Base-by-base conservation (phyloP, 192 early-diverging fungal species). In the Coemansia sp. region DNA sequence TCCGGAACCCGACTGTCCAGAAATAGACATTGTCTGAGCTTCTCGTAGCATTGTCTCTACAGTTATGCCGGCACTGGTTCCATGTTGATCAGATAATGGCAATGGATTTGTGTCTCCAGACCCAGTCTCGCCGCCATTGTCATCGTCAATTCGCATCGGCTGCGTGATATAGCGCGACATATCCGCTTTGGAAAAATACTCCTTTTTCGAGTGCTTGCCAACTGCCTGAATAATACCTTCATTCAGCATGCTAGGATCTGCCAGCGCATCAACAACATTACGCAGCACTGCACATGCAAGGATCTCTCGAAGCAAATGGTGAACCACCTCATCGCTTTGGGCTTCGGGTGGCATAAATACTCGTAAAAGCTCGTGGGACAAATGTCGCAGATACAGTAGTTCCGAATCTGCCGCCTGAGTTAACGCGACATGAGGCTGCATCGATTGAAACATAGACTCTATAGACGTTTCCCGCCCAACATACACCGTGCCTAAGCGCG, bases 361-460 rank as follows among this genome's bases (percentile, higher is more conserved):
- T 2, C 49, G 45, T 6, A 81, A 63, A 25, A 81, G 58, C 47
- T 75, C 73, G 5, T 64, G 58, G 27, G 78, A 63, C 49, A 81
- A 45, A 11, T 65, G 68, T n/a, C 78, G 51, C 62, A 81, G 62
- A 49, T 81, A 81, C 10, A 70, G 64, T 9, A 81, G 60, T 55
- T 81, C 78, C 45, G 78, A 81, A 51, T 81, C 72, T 3, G 78
- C 78, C 2, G 78, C 78, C 60, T 56, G 58, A 8, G 59, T 54
- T 56, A 81, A 52, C 19, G 78, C 78, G 56, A 75, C 73, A 45
- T 81, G 78, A 50, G 78, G 78, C 62, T 81, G 78, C 72, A 74
- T 75, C 37, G 69, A 75, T 67, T 81, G 78, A 32, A 81, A 75
- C 23, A 75, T 64, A 1, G 68, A 72, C 35, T 81, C 78, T 11